Base-by-base conservation (phyloP, 2,329 filamentous ascomycete genomes). In the Aspergillus fischeri region DNA sequence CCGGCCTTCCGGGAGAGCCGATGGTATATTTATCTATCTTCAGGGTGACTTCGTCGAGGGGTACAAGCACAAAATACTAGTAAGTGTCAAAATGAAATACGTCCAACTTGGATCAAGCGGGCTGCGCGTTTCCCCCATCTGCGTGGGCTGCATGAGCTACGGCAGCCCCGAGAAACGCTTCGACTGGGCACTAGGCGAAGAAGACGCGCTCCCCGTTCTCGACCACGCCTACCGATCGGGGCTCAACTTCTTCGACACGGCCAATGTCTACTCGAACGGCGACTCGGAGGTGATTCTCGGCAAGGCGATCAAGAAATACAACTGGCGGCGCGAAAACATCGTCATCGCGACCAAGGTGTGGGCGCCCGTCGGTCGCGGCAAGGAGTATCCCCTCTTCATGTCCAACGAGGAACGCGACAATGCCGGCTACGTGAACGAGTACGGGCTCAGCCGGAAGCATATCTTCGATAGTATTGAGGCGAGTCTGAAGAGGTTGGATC, bases 401-500 rank as follows among this genome's bases (percentile, higher is more conserved):
- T 78, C 72, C 47, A 60, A 67, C 3, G 73, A 79, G 45, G 70
- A 83, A 20, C 71, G 68, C 1, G 68, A 67, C 27, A 57, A 68
- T 14, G 42, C 53, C 14, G 64, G 66, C 32, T 68, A 67, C 32
- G 56, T 68, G 4, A 70, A 70, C 20, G 62, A 69, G 27, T 68
- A 67, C 11, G 84, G 86, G 0, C 69, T 88, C 41, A 82, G 78
- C 52, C 74, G 86, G n/a, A 85, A 84, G 64, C 81, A 85, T 62
- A 84, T 88, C 62, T 82, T 88, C 60, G 80, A 84, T 59, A 83
- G 83, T 0, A 83, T 88, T 6, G 80, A 88, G 53, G 76, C 73
- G 53, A 83, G 80, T 58, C 65, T 85, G 50, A 53, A 73, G 62
- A 70, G 73, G n/a, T 68, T 86, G 1, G 77, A 77, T 0, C 70